These are phyloP conservation scores for Rhizopogon rudus DNA, from an alignment of 768 basidiomycete species.

Conservation along the genomic window DNA sequence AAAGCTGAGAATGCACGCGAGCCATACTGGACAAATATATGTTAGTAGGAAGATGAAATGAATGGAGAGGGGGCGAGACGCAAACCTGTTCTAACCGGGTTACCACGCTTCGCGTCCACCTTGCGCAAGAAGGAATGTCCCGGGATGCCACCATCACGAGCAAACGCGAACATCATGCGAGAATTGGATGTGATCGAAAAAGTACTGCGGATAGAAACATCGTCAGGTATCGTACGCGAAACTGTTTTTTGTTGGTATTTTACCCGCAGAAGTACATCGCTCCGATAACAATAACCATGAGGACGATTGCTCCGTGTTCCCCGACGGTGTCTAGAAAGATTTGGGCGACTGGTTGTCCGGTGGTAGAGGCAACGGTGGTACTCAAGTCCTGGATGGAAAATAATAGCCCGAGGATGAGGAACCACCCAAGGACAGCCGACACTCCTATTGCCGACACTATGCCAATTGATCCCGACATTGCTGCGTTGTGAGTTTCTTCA, in stretches of 20 bases:
- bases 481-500: constrained; percentile 71
- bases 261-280: constrained; percentile 75
- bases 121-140: constrained; percentile 63
- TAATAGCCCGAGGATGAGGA: constrained; percentile 64
- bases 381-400: constrained; percentile 76
- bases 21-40: constrained; percentile 50
- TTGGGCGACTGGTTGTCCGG: constrained; percentile 71
- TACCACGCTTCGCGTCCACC: constrained; percentile 53
- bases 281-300: constrained; percentile 70
- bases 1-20: constrained; percentile 73
- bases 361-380: constrained; percentile 43
- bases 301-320: constrained; percentile 63
- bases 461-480: constrained; percentile 61
- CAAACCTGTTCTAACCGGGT: constrained; percentile 64
- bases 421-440: constrained; percentile 71
- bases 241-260: constrained; percentile 4
- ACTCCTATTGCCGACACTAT: constrained; percentile 71
- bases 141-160: constrained; percentile 70
- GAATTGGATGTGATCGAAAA: constrained; percentile 79
- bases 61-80: neutral
- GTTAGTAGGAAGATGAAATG: neutral
- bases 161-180: constrained; percentile 81
- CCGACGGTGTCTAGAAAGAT: constrained; percentile 78
- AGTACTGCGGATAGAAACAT: constrained; percentile 34
- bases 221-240: neutral